Evolutionary conservation across 495 filamentous ascomycete genomes (phyloP), one percentile per base, ranked within the genome.

Genomic region (Penicillium salamii): DNA sequence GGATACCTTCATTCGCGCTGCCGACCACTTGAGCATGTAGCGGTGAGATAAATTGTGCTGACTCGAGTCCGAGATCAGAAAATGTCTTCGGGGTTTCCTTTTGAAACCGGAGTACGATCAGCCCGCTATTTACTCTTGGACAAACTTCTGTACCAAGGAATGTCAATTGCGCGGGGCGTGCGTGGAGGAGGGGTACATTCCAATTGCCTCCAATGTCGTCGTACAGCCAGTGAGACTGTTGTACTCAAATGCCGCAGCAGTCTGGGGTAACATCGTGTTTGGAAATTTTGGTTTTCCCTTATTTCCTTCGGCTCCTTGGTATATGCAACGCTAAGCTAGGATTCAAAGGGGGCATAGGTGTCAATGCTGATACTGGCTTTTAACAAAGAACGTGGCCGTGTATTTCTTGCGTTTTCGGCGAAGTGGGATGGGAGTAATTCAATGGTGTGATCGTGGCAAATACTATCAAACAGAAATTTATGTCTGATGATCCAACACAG

Each of bases 1-100:
- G 9, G 11, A 32, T 32, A 35, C 31, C 31, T 37, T 40, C 18
- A 58, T 56, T 46, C 35, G 37, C 44, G 50, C 45, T 41, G 20
- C 33, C 47, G 48, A 37, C 23, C 59, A n/a, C n/a, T n/a, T n/a
- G n/a, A n/a, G n/a, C n/a, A 65, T 62, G 36, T 65, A 62, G 61
- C 61, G 61, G 61, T 65, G 61, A 60, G 58, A 49, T 49, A 14
- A 46, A 54, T 50, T 45, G 42, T 62, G 24, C 29, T 47, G 15
- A 33, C 24, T 53, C 45, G 50, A 46, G 39, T 14, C 39, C 38
- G 18, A 26, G 18, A 40, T 39, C 17, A 39, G 21, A 39, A 40
- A 15, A 40, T 31, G 12, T 40, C 35, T 32, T n/a, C 23, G 23
- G 35, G 17, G 37, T 38, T 29, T 33, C 26, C 28, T 31, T n/a